Conservation (phyloP, 1,284 basidiomycete species). For the Papiliotrema fonsecae region DNA sequence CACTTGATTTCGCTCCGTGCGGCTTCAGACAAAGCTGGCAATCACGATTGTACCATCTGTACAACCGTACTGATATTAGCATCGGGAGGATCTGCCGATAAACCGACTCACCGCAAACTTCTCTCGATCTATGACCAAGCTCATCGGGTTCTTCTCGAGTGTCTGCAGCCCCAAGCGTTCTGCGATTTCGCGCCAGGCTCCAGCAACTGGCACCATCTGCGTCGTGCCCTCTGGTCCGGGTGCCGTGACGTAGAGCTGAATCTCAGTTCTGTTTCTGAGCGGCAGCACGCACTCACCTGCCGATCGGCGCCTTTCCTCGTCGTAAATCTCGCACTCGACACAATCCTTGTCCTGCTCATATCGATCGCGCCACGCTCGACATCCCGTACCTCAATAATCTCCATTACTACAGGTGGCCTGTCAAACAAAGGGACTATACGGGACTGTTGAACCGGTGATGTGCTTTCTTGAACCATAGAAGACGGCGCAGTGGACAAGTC, state of each 20-base stretch:
- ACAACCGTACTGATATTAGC: background rate
- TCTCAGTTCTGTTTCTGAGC: background rate
- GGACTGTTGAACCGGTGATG: background rate
- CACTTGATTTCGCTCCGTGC: background rate
- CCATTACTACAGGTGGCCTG: constrained; percentile 20
- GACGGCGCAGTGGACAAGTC: background rate
- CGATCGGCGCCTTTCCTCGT: constrained; percentile 43
- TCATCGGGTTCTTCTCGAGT: constrained; percentile 37
- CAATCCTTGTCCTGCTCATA: constrained; percentile 32
- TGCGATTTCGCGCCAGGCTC: constrained; percentile 25
- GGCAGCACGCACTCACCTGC: constrained; percentile 26
- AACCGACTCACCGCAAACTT: constrained; percentile 31
- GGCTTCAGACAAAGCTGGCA: background rate
- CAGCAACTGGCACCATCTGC: constrained; percentile 21
- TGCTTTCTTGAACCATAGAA: background rate
- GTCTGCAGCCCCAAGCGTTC: constrained; percentile 19
- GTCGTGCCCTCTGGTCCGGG: constrained; percentile 6
- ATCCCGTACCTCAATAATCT: constrained; percentile 27
- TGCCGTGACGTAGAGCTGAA: constrained; percentile 13
- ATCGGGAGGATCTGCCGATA: background rate
- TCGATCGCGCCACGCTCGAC: constrained; percentile 33
- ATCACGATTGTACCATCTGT: constrained; percentile 3
- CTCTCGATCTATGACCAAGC: constrained; percentile 34
- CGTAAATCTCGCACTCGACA: constrained; percentile 45
- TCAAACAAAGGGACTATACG: constrained; percentile 5